Percentiles rank a stretch among this genome's conserved stretches.
phyloP scores from a whole-genome alignment of 2,329 filamentous ascomycete species.

The Trichoderma lentiforme region DNA sequence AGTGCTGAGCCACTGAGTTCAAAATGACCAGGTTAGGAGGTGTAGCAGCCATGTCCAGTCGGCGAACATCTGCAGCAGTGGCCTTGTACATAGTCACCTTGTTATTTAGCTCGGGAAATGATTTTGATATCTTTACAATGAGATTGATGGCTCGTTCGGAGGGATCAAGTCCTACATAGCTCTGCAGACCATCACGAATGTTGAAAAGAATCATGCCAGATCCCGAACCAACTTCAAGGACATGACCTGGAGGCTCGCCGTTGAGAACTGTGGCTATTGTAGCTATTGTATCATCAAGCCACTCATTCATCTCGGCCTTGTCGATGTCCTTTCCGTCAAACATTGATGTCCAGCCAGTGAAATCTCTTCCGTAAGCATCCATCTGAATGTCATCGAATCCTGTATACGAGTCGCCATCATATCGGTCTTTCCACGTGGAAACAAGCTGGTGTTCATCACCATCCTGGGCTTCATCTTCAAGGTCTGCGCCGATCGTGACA shows the following conservation, averaged over 20 bases:
- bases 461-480: neutral
- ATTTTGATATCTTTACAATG: neutral
- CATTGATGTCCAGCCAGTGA: conserved; percentile 33
- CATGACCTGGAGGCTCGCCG: neutral
- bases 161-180: neutral
- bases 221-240: neutral
- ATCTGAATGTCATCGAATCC: neutral
- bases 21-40: neutral
- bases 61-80: neutral
- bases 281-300: conserved; percentile 31
- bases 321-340: conserved; percentile 29
- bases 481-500: neutral
- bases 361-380: conserved; percentile 23
- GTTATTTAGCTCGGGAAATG: neutral
- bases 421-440: neutral
- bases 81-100: neutral
- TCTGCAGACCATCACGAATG: neutral
- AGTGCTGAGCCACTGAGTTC: neutral
- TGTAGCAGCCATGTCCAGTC: neutral
- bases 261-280: conserved; percentile 23
- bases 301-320: conserved; percentile 31
- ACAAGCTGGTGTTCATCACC: neutral
- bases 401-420: neutral
- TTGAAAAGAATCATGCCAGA: neutral
- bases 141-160: neutral